Base-by-base conservation (phyloP, 305 asterid species). In the Solanum chacoense region DNA sequence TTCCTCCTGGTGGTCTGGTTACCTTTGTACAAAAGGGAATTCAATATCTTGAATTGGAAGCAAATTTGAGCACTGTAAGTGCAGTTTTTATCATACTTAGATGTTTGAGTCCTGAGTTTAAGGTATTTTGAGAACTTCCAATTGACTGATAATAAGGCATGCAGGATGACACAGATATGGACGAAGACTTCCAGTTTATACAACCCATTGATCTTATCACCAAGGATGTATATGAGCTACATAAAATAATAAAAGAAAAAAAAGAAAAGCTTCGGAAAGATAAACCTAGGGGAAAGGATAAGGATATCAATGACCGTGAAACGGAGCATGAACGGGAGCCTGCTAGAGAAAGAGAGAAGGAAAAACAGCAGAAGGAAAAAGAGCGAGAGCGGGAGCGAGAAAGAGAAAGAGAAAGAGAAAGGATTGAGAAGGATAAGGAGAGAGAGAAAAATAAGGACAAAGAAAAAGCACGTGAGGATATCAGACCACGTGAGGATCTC, bases 1-100 rank as follows among this genome's bases (percentile, higher is more conserved):
- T 97, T 91, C 99, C 99, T 26, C 98, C 98, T 5, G 99, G 98
- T 90, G 99, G 98, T 85, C 98, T 97, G 74, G 93, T 96, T 78
- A 97, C 96, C 74, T 96, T 94, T 92, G 90, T 97, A 85, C 99
- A 97, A 91, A 97, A 96, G 91, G 99, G 98, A 91, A 95, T 96
- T 91, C 98, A 95, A 84, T 97, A 95, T 91, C 98, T 97, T 87
- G 98, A 97, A 91, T 92, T 97, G 87, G 99, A 97, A 90, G 98
- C 97, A 90, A 96, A 97, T 90, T 86, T 93, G 93, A 93, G 88
- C 85, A 92, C 85, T 6, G 99, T 97, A 93, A 93, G 98, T 90
- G 75, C 85, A 67, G 50, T 78, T 38, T 87, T 89, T 65, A 74
- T 26, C 29, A 35, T 85, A 77, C 87, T 79, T 90, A 32, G 87